Conservation (phyloP, 495 filamentous ascomycete species). For the Hypoxylon perforatum region DNA sequence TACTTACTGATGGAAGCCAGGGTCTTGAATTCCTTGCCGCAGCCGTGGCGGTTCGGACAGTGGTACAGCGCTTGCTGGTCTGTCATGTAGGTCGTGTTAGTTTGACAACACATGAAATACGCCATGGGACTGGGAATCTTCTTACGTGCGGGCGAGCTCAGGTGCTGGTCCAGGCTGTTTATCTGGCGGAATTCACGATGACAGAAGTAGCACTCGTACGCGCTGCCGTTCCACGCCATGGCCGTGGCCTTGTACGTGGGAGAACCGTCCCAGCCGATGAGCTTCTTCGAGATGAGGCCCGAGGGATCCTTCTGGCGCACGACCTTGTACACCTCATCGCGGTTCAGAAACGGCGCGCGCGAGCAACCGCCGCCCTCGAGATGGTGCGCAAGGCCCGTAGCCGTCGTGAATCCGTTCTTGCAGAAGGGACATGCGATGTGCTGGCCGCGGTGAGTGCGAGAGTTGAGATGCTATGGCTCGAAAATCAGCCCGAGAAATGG, state of each 20-base stretch:
- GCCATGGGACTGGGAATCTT: background rate
- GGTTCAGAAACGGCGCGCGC: constrained; percentile 25
- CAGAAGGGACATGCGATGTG: constrained; percentile 49
- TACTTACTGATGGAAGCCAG: constrained; percentile 55
- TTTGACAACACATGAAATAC: background rate
- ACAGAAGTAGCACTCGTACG: constrained; percentile 51
- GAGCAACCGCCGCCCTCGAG: constrained; percentile 45
- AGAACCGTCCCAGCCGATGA: constrained; percentile 42
- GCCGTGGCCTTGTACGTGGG: constrained; percentile 32
- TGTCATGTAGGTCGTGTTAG: background rate
- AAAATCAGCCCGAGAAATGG: background rate
- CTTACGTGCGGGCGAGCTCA: constrained; percentile 51
- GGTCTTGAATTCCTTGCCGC: constrained; percentile 57
- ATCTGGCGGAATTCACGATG: constrained; percentile 27
- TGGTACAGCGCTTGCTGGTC: constrained; percentile 63
- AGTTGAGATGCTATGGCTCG: constrained; percentile 43
- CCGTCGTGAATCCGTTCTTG: constrained; percentile 33
- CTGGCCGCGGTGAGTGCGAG: constrained; percentile 41
- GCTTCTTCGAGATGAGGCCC: constrained; percentile 49
- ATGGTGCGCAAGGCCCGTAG: constrained; percentile 48
- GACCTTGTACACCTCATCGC: constrained; percentile 45
- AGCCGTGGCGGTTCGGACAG: constrained; percentile 57
- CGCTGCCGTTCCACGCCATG: constrained; percentile 39
- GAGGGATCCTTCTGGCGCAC: constrained; percentile 47
- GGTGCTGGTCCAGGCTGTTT: constrained; percentile 43